Evolutionary conservation across 352 stramenopile genomes (phyloP), one percentile per base, ranked within the genome.

Genomic region (Phytophthora brassicae): DNA sequence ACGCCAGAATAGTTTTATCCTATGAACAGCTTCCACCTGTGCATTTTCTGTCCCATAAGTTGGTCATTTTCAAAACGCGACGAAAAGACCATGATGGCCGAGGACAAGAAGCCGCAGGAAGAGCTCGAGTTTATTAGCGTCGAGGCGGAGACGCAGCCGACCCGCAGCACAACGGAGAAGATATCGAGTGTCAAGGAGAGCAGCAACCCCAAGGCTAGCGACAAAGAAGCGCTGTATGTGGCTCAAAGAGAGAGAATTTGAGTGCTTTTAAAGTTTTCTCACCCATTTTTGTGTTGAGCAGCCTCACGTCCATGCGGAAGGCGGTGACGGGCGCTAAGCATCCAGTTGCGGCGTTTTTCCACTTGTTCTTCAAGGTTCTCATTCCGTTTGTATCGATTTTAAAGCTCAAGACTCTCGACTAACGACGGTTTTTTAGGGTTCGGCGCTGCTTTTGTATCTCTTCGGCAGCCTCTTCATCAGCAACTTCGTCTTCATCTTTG

Each of bases 401-500:
- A 20, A 39, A 33, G 20, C 29, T 3, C 4, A 3, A 22, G n/a
- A 33, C 16, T 39, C n/a, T 44, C 33, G 23, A 16, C 35, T 63
- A 22, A 54, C 45, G 26, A 11, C 12, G 31, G 43, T 35, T 39
- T 19, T 31, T 56, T 36, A 86, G 79, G 68, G 56, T 12, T 52
- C 97, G 29, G 94, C 97, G 19, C 59, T 99, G 24, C 79, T 94
- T 28, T 56, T 98, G 50, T 99, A 99, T 75, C 75, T 99, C 20
- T 97, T 99, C 60, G 94, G 94, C n/a, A 74, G 74, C 39, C 74
- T 96, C 39, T 74, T 97, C 67, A 90, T 89, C 56, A 83, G 80
- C 59, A 97, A 94, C 80, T 98, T 97, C 60, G 90, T 99, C 36
- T 97, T 98, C 62, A 88, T 98, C 58, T 99, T 97, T 23, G 96